Conservation (phyloP, 768 basidiomycete species). For the Mycena capillaripes region DNA sequence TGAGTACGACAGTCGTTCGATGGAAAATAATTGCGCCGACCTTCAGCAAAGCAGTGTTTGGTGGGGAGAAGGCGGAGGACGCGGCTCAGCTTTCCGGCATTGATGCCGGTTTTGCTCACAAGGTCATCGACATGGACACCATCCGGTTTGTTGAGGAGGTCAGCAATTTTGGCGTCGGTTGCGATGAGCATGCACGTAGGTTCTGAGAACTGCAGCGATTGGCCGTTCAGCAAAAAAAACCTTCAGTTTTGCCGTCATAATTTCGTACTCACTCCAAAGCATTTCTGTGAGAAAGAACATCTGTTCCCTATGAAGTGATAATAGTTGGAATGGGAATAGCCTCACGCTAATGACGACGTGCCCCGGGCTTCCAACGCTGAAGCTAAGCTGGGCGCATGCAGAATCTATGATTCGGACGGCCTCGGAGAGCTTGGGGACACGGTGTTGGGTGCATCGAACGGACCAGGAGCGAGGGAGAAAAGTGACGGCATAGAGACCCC, state of each 20-base stretch:
- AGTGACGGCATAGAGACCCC: slow-evolving; percentile 49
- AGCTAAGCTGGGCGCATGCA: slow-evolving; percentile 32
- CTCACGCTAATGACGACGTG: slow-evolving; percentile 48
- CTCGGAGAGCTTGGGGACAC: slow-evolving; percentile 17
- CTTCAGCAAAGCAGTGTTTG: slow-evolving; percentile 57
- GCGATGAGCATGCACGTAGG: slow-evolving; percentile 52
- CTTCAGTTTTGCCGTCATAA: background rate
- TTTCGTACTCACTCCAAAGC: slow-evolving; percentile 25
- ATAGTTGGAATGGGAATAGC: slow-evolving; percentile 19
- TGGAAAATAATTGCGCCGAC: slow-evolving; percentile 36
- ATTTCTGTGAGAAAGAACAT: slow-evolving; percentile 26
- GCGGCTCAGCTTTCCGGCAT: slow-evolving; percentile 53
- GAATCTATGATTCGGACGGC: slow-evolving; percentile 31
- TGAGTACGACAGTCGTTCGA: no score
- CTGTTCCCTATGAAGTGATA: background rate
- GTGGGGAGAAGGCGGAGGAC: slow-evolving; percentile 56
- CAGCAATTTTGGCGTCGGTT: slow-evolving; percentile 52
- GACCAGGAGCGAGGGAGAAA: slow-evolving; percentile 40
- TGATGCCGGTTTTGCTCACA: slow-evolving; percentile 45
- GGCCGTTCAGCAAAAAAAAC: slow-evolving; percentile 41
- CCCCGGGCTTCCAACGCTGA: slow-evolving; percentile 39
- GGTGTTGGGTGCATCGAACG: slow-evolving; percentile 41
- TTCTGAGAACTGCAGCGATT: slow-evolving; percentile 34
- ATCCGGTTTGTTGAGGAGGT: slow-evolving; percentile 51
- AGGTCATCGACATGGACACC: slow-evolving; percentile 54